Evolutionary conservation across 2,329 filamentous ascomycete species (phyloP).

Genomic region (Knoxdaviesia capensis): DNA sequence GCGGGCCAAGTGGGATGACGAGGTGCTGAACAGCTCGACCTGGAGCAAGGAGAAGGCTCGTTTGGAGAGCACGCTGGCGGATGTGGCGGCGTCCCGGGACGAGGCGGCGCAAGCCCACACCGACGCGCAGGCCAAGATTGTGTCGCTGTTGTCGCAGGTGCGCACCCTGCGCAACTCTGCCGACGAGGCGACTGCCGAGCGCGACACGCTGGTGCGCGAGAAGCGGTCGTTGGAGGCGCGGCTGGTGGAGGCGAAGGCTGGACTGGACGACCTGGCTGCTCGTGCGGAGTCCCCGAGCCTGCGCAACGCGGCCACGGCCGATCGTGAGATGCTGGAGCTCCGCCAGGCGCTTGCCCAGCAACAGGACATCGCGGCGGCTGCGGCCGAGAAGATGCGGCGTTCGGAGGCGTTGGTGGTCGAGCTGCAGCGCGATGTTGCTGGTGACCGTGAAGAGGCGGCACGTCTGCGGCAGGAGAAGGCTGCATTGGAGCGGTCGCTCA

Average conservation of each 20-base stretch:
- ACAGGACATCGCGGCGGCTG: slow-evolving; percentile 78
- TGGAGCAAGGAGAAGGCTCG: slow-evolving; percentile 97
- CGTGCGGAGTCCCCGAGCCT: slow-evolving; percentile 72
- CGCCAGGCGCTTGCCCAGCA: slow-evolving; percentile 80
- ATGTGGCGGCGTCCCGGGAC: slow-evolving; percentile 77
- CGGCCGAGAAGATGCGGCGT: slow-evolving; percentile 91
- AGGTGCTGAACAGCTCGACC: slow-evolving; percentile 90
- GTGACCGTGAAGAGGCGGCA: slow-evolving; percentile 64
- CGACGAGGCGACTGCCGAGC: slow-evolving; percentile 70
- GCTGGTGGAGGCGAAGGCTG: slow-evolving; percentile 69
- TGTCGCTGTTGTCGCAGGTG: slow-evolving; percentile 76
- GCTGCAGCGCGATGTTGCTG: slow-evolving; percentile 78
- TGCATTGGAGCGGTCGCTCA: slow-evolving; percentile 69
- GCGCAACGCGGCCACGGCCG: slow-evolving; percentile 72
- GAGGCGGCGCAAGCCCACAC: slow-evolving; percentile 87
- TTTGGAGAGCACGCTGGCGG: slow-evolving; percentile 72
- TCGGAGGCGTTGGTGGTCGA: slow-evolving; percentile 75
- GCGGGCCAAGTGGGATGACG: slow-evolving; percentile 92
- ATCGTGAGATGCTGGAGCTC: slow-evolving; percentile 75
- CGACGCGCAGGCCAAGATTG: slow-evolving; percentile 83
- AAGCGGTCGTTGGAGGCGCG: slow-evolving; percentile 77
- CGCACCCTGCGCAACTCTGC: slow-evolving; percentile 63
- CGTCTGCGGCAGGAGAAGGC: slow-evolving; percentile 82
- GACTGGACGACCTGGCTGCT: slow-evolving; percentile 62
- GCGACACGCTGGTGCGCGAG: slow-evolving; percentile 68